phyloP scores from a whole-genome alignment of 148 eudicot genomes.

The Rhododendron simsii region DNA sequence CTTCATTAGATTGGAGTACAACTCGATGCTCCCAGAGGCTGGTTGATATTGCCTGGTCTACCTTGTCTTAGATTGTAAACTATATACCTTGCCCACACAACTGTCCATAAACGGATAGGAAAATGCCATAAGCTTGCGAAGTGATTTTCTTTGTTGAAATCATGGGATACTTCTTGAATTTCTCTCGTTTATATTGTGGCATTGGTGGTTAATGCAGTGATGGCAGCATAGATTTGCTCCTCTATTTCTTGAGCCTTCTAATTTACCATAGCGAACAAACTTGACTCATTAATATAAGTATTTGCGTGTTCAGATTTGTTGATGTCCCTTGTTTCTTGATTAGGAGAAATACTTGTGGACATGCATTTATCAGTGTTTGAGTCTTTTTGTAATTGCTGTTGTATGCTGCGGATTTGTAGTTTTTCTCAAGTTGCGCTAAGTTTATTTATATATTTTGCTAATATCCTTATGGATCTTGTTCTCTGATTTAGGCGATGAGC shows the following conservation, averaged over 20 bases:
- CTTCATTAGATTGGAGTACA: neutral
- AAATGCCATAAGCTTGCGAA: neutral
- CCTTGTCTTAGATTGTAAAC: neutral
- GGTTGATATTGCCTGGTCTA: neutral
- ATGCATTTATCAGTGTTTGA: neutral
- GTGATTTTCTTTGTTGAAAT: neutral
- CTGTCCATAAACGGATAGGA: neutral
- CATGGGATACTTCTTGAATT: neutral
- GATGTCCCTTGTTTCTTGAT: neutral
- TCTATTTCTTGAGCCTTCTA: neutral
- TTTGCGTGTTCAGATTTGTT: neutral
- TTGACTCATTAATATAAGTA: neutral
- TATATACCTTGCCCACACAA: neutral
- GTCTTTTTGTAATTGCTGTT: neutral
- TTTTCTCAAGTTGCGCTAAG: neutral
- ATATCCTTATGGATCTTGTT: neutral
- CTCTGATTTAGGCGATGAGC: conserved; percentile 61
- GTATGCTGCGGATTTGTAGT: neutral
- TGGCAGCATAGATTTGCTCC: neutral
- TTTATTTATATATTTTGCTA: neutral
- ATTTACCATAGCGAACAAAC: neutral
- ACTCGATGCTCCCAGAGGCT: neutral
- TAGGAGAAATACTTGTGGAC: neutral
- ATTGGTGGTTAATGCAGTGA: neutral
- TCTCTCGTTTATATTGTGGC: neutral